phyloP scores from a whole-genome alignment of 257 asterid genomes.

The Fraxinus cuspidata region DNA sequence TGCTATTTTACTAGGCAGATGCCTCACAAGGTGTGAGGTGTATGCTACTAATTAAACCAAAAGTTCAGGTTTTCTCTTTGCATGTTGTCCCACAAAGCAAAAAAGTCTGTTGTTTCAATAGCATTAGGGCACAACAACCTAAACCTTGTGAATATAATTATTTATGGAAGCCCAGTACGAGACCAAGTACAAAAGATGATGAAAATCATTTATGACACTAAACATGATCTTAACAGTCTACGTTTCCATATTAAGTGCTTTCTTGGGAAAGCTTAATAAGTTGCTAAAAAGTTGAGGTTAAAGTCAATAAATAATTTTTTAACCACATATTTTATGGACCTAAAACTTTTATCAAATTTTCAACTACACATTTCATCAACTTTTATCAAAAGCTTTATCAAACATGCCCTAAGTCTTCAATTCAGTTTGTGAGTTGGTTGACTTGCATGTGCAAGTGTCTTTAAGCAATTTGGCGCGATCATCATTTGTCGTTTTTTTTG shows the following conservation, averaged over 20 bases:
- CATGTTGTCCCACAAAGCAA: not conserved
- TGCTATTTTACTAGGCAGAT: not conserved
- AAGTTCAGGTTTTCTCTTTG: not conserved
- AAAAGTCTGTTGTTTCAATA: not conserved
- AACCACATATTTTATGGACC: no score
- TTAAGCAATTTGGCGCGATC: not conserved
- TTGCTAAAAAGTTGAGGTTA: no score
- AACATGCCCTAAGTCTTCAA: not conserved
- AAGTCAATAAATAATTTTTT: no score
- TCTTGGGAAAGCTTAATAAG: no score
- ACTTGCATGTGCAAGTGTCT: slow-evolving; percentile 16
- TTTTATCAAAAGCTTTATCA: no score
- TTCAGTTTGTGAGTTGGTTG: slow-evolving; percentile 1
- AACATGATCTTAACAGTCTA: not conserved
- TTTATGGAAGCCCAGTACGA: not conserved
- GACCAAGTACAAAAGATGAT: slow-evolving; percentile 10
- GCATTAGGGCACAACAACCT: not conserved
- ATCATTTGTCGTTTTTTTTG: slow-evolving; percentile 14
- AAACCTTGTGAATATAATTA: not conserved
- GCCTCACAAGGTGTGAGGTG: not conserved
- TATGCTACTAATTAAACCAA: not conserved
- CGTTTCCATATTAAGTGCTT: slow-evolving; percentile 13
- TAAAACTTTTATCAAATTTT: no score
- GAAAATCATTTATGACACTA: not conserved
- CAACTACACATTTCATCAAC: no score